phyloP scores from a whole-genome alignment of 2,329 filamentous ascomycete species.

The Claviceps cyperi region DNA sequence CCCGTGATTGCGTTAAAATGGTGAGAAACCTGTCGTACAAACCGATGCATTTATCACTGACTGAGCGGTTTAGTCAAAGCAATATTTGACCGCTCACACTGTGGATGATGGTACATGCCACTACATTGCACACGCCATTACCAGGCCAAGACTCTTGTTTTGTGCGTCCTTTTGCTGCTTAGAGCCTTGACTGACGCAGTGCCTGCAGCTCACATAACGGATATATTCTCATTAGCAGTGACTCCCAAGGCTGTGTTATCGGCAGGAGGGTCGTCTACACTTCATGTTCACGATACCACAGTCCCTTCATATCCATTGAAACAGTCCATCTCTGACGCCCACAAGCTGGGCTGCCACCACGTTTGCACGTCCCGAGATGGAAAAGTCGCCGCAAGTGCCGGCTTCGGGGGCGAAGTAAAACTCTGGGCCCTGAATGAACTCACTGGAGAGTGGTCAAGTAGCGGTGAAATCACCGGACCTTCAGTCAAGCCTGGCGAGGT shows the following conservation, averaged over 20 bases:
- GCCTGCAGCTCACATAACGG: conserved; percentile 57
- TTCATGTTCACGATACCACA: conserved; percentile 66
- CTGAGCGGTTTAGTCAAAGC: conserved; percentile 59
- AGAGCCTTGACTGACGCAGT: conserved; percentile 3
- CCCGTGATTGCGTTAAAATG: conserved; percentile 9
- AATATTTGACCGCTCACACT: conserved; percentile 89
- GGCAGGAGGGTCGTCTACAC: conserved; percentile 67
- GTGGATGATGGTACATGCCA: conserved; percentile 59
- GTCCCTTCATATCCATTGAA: conserved; percentile 58
- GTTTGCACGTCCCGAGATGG: conserved; percentile 57
- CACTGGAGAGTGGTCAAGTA: conserved; percentile 35
- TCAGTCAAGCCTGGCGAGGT: conserved; percentile 51
- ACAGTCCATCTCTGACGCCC: conserved; percentile 67
- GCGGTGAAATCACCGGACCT: conserved; percentile 26
- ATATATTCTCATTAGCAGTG: conserved; percentile 72
- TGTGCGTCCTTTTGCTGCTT: background rate
- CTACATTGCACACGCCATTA: conserved; percentile 13
- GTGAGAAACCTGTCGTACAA: conserved; percentile 8
- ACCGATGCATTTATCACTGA: conserved; percentile 1
- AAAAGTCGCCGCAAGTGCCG: conserved; percentile 62
- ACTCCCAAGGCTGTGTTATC: conserved; percentile 64
- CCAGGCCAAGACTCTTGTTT: background rate
- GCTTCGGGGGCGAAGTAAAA: conserved; percentile 80
- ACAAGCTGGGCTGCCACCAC: conserved; percentile 86
- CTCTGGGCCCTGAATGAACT: conserved; percentile 56